Percentiles rank a stretch among this genome's conserved stretches.
phyloP scores from a whole-genome alignment of 805 yeast species.

The Priceomyces haplophilus region DNA sequence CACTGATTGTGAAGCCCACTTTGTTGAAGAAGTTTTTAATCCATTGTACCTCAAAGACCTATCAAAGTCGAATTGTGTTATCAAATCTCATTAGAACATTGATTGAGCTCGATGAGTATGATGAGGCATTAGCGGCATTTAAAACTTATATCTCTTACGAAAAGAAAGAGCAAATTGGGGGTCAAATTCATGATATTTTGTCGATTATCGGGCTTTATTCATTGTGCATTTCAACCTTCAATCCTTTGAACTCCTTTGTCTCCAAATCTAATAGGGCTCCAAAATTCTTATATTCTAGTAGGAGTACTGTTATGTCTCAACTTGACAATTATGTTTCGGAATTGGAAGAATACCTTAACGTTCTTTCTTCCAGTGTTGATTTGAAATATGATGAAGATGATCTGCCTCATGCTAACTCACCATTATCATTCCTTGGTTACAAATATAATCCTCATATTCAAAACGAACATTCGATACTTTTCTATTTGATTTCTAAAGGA shows the following conservation, averaged over 20 bases:
- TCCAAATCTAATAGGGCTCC: slow-evolving; percentile 9
- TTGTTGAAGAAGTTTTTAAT: slow-evolving; percentile 30
- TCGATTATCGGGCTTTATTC: slow-evolving; percentile 32
- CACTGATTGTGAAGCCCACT: slow-evolving; percentile 18
- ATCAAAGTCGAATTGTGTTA: slow-evolving; percentile 36
- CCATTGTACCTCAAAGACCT: slow-evolving; percentile 29
- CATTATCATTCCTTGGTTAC: slow-evolving; percentile 34
- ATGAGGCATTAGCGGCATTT: slow-evolving; percentile 44
- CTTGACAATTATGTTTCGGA: slow-evolving; percentile 16
- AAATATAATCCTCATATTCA: slow-evolving; percentile 32
- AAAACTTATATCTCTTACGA: slow-evolving; percentile 34
- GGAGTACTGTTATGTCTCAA: slow-evolving; percentile 18
- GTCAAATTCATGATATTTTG: slow-evolving; percentile 29
- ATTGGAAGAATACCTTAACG: slow-evolving; percentile 23
- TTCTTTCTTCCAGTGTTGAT: slow-evolving; percentile 20
- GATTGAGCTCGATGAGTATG: slow-evolving; percentile 34
- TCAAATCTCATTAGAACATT: slow-evolving; percentile 29
- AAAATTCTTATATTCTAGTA: slow-evolving; percentile 25
- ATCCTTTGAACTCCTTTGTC: slow-evolving; percentile 32
- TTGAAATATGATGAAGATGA: slow-evolving; percentile 26
- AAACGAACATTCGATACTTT: slow-evolving; percentile 24
- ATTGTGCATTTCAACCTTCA: slow-evolving; percentile 30
- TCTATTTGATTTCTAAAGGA: slow-evolving; percentile 29
- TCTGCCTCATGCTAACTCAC: slow-evolving; percentile 11
- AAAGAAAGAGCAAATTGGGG: slow-evolving; percentile 32